Evolutionary conservation across 1,284 basidiomycete species (phyloP), one percentile per base, ranked within the genome.

Genomic region (Pterulicium gracile): DNA sequence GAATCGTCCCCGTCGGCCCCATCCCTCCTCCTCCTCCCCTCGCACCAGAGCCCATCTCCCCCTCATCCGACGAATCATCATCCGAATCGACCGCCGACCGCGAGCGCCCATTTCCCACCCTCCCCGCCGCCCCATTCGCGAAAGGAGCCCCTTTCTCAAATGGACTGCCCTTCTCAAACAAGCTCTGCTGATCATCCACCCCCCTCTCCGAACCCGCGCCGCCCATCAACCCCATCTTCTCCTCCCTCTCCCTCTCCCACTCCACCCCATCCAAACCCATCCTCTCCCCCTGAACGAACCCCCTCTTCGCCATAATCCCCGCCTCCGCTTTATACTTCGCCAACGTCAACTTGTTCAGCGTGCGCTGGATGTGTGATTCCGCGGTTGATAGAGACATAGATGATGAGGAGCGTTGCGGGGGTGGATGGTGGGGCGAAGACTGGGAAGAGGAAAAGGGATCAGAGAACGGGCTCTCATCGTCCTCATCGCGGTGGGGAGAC

Each of bases 311-410:
- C 27, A 32, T 75, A 34, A 83, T 55, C 17, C 80, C 81, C 17
- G 80, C 81, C 58, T 83, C 81, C 0, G 80, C 80, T 60, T 83
- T 83, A 59, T 74, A 84, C 50, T 77, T 61, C 24, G 77, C 80
- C n/a, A 68, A 70, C 24, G 76, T 73, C 3, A 77, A 51, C 24
- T 60, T 66, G 0, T 72, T 73, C 50, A 67, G 66, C 1, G 67
- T 56, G 34, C 61, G 58, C 46, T 71, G 67, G 20, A 73, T 56
- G 36, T 64, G 67, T 4, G 70, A 67, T 51, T 75, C 70, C 10
- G 79, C 58, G 15, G 60, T 62, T 17, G 64, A 62, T n/a, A 75
- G 56, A 47, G 73, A 72, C 42, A 64, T 62, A 50, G 73, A 75
- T 42, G 79, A 43, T 51, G 40, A 61, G 43, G 27, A 32, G 10